phyloP scores from a whole-genome alignment of 805 yeast genomes.

The Candida nitratophila region DNA sequence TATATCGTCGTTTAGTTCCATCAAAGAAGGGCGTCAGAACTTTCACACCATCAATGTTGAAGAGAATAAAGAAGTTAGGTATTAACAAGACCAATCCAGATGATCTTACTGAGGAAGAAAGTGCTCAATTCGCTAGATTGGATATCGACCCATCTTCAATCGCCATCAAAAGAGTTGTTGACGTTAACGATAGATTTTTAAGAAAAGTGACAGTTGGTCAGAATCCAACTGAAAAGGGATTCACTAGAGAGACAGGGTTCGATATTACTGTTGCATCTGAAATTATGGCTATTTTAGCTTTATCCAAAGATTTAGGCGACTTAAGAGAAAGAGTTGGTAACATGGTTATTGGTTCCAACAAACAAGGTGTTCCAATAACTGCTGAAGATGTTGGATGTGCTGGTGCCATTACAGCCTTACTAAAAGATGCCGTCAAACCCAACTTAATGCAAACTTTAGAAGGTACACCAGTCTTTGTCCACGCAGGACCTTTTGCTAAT shows the following conservation, averaged over 20 bases:
- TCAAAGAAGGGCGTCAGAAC: constrained; percentile 62
- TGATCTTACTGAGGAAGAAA: constrained; percentile 64
- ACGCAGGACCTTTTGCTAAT: constrained; percentile 87
- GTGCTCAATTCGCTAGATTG: constrained; percentile 54
- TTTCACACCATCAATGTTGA: constrained; percentile 62
- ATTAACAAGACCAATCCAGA: constrained; percentile 66
- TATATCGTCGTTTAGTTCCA: constrained; percentile 71
- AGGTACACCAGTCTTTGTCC: constrained; percentile 83
- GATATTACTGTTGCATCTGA: constrained; percentile 84
- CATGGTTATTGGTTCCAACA: constrained; percentile 68
- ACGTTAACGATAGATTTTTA: constrained; percentile 73
- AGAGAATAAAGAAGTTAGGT: constrained; percentile 60
- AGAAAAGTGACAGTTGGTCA: constrained; percentile 75
- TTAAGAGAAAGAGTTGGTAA: constrained; percentile 69
- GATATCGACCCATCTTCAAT: constrained; percentile 75
- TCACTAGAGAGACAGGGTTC: constrained; percentile 67
- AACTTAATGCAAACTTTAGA: constrained; percentile 83
- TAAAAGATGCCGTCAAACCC: constrained; percentile 80
- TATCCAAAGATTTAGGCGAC: constrained; percentile 62
- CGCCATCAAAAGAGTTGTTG: constrained; percentile 80
- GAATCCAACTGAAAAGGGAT: constrained; percentile 75
- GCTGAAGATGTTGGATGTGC: constrained; percentile 83
- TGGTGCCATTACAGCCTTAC: constrained; percentile 76
- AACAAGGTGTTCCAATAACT: constrained; percentile 65
- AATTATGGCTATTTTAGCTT: constrained; percentile 78